These are phyloP conservation scores for Debaryomyces robertsiae DNA, from an alignment of 1,139 yeast species.

Conservation along the genomic window DNA sequence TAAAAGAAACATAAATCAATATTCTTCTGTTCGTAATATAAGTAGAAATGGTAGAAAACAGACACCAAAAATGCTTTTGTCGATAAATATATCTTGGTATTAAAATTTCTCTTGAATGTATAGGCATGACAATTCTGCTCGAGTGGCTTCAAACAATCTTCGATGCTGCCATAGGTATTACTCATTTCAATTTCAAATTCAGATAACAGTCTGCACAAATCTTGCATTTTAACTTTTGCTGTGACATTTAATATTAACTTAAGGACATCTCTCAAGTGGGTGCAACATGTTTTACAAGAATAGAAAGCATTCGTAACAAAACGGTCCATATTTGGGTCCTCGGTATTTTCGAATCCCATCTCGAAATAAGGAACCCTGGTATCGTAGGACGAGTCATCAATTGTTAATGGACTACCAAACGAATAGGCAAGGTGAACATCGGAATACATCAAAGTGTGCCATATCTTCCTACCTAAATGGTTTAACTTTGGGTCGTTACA, in stretches of 20 bases:
- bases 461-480: constrained; percentile 52
- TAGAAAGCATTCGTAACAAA: constrained; percentile 22
- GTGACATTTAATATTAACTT: constrained; percentile 24
- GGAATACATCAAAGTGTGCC: constrained; percentile 39
- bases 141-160: constrained; percentile 23
- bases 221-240: constrained; percentile 25
- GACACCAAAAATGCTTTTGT: constrained; percentile 36
- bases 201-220: constrained; percentile 23
- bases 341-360: constrained; percentile 27
- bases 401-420: constrained; percentile 32
- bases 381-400: constrained; percentile 26
- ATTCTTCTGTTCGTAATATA: constrained; percentile 39
- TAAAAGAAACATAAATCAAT: constrained; percentile 35
- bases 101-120: constrained; percentile 25
- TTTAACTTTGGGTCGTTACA: constrained; percentile 30
- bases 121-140: constrained; percentile 20
- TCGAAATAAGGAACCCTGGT: constrained; percentile 30
- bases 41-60: constrained; percentile 41
- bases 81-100: constrained; percentile 32
- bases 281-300: constrained; percentile 10
- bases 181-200: constrained; percentile 24
- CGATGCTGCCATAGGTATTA: constrained; percentile 23
- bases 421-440: constrained; percentile 32
- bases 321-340: constrained; percentile 25
- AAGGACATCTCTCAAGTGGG: constrained; percentile 17